Base-by-base conservation (phyloP, 257 asterid genomes). In the Solanum sitiens region DNA sequence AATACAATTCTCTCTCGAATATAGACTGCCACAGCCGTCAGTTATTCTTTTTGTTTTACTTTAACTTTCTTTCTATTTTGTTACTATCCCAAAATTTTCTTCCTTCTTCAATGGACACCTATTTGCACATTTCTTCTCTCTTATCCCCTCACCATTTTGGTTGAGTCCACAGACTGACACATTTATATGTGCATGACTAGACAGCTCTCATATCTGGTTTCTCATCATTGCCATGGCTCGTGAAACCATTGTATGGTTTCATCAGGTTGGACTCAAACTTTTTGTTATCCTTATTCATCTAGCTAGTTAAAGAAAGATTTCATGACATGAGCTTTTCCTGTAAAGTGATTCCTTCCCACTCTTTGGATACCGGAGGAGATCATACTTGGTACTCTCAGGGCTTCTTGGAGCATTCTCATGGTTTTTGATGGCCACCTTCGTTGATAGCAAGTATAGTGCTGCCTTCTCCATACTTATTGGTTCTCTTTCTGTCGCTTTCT, bases 381-480 rank as follows among this genome's bases (percentile, higher is more conserved):
- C 99, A 75, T 96, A 97, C 93, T 92, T 97, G 94, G 98, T 96
- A 59, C 89, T 97, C 53, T 96, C 99, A 27, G 99, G 99, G 89
- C 95, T 97, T 80, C 91, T 97, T 53, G 99, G 99, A 87, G 98
- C 99, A 40, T 89, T 97, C 70, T 97, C 99, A 9, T 97, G 99
- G 99, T 90, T 90, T 89, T 93, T 97, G 93, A 96, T 97, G 99
- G 98, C 99, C 86, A 92, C 96, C 86, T 88, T 93, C 89, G 99
- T 94, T 67, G 95, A 92, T 89, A 92, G 94, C 98, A 97, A 97
- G 91, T 97, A 96, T 86, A 94, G 95, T 45, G 98, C 95, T 86
- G 98, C 98, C 87, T 95, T 96, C 88, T 97, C 96, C 95, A 97
- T 95, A 86, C 93, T 97, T 91, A 93, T 94, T 86, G 99, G 99